These are phyloP conservation scores for Eucalyptus sideroxylon DNA, from an alignment of 345 rosid species.

Conservation along the genomic window DNA sequence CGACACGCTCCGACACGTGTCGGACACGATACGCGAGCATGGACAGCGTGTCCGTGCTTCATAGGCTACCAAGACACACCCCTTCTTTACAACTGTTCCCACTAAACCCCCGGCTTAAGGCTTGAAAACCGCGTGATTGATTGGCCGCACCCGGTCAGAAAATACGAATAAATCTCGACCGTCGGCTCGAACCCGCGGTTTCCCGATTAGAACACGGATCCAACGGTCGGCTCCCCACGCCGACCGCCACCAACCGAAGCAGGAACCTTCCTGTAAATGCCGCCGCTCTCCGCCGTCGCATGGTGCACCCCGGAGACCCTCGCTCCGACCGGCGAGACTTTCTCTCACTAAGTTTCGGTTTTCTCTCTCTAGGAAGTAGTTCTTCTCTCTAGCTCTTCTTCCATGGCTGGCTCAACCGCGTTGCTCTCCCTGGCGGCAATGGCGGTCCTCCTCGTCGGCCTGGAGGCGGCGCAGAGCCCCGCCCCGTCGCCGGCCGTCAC, in stretches of 20 bases:
- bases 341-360: not conserved
- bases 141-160: not conserved
- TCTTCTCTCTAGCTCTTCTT: not conserved
- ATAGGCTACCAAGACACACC: not conserved
- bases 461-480: not conserved
- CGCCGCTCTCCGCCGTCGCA: not conserved
- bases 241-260: no score
- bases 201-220: not conserved
- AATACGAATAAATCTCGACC: not conserved
- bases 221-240: not conserved
- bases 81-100: not conserved
- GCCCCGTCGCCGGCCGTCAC: not conserved
- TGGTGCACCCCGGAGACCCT: fast-evolving
- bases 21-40: no score
- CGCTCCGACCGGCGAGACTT: not conserved
- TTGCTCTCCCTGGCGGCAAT: not conserved
- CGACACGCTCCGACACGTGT: no score
- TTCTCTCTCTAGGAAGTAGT: not conserved
- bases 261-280: not conserved
- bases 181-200: not conserved
- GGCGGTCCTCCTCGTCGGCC: not conserved
- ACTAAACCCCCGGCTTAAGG: not conserved
- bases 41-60: no score
- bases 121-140: not conserved
- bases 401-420: not conserved